Conservation (phyloP, 352 stramenopile species). For the Phytophthora europaea region DNA sequence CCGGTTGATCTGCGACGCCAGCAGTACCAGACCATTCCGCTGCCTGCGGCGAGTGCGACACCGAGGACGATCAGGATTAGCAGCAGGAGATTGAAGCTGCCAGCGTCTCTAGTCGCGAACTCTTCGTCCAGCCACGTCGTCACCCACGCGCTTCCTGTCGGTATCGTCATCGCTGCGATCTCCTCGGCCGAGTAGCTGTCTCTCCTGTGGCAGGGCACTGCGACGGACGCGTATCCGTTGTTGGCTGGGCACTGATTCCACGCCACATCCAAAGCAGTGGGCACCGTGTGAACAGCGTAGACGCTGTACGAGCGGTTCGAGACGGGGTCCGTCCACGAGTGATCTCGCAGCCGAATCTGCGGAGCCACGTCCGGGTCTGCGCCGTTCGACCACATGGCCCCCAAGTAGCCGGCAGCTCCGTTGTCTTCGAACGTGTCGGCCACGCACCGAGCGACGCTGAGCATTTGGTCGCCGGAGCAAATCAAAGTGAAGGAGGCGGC, state of each 20-base stretch:
- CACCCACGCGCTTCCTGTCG: slow-evolving; percentile 19
- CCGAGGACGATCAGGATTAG: slow-evolving; percentile 28
- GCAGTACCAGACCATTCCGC: slow-evolving; percentile 11
- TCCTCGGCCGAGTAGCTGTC: slow-evolving; percentile 8
- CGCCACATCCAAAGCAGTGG: slow-evolving; percentile 5
- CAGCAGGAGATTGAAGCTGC: slow-evolving; percentile 3
- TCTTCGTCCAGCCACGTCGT: slow-evolving; percentile 26
- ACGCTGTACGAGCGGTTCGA: slow-evolving; percentile 25
- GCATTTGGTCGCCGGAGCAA: slow-evolving; percentile 46
- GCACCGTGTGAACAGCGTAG: slow-evolving; percentile 32
- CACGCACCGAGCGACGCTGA: slow-evolving; percentile 39
- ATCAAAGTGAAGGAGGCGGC: slow-evolving; percentile 23
- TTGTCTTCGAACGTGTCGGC: slow-evolving; percentile 31
- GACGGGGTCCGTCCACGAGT: slow-evolving; percentile 34
- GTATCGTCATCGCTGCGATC: slow-evolving; percentile 13
- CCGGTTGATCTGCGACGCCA: not conserved
- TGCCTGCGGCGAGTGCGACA: not conserved
- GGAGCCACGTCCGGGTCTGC: slow-evolving; percentile 30
- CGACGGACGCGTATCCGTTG: slow-evolving; percentile 28
- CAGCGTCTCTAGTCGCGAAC: slow-evolving; percentile 10
- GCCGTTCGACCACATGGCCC: slow-evolving; percentile 39
- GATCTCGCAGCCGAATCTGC: slow-evolving; percentile 30
- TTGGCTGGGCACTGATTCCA: slow-evolving; percentile 28
- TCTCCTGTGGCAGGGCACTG: slow-evolving; percentile 27
- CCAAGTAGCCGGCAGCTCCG: slow-evolving; percentile 8